Conservation (phyloP, 164 flowering plant species). For the Cinnamomum micranthum region DNA sequence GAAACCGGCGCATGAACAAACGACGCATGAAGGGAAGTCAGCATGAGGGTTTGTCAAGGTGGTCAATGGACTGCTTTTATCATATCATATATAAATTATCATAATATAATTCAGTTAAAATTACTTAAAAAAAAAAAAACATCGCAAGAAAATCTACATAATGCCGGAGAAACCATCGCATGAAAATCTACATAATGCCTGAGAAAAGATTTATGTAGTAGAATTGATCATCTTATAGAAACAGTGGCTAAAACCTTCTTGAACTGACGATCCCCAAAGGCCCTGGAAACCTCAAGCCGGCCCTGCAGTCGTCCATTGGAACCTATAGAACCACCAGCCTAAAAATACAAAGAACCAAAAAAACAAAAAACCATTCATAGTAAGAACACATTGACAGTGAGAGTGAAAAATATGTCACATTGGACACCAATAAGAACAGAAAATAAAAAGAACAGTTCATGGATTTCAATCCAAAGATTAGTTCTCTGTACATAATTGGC, state of each 20-base stretch:
- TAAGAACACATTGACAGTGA: not conserved
- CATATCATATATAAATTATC: not conserved
- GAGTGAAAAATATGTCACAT: not conserved
- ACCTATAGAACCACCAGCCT: slow-evolving; percentile 87
- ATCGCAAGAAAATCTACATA: not conserved
- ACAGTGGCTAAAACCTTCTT: slow-evolving; percentile 52
- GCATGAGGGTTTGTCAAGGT: too few species aligned
- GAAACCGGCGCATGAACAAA: too few species aligned
- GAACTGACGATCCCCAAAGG: slow-evolving; percentile 95
- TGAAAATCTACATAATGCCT: not conserved
- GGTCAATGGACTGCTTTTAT: too few species aligned
- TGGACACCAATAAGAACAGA: not conserved
- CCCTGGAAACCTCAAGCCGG: slow-evolving; percentile 94
- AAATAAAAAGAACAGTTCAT: not conserved
- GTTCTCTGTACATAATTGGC: not conserved
- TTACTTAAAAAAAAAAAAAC: not conserved
- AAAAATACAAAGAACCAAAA: slow-evolving; percentile 9
- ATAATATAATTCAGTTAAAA: not conserved
- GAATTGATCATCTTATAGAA: not conserved
- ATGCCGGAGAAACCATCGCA: not conserved
- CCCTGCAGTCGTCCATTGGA: slow-evolving; percentile 84
- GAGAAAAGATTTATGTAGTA: not conserved
- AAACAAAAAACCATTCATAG: not conserved
- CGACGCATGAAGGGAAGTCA: too few species aligned
- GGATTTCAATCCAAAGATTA: not conserved